Evolutionary conservation across 345 rosid genomes (phyloP).

Genomic region (Rhodomyrtus tomentosa): DNA sequence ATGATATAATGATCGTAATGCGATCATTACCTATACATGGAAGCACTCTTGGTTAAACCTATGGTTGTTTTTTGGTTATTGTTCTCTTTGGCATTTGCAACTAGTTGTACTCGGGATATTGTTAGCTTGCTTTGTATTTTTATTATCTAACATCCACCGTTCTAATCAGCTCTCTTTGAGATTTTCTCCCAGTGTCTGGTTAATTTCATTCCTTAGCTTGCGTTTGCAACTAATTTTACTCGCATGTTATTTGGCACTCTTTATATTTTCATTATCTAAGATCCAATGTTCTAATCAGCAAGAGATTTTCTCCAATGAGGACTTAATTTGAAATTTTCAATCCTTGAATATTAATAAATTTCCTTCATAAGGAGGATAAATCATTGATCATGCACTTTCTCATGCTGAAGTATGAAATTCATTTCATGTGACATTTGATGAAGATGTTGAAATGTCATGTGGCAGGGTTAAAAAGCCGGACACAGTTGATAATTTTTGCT

Average conservation of each 20-base stretch:
- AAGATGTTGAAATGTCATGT: background rate
- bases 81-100: background rate
- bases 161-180: background rate
- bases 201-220: background rate
- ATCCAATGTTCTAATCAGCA: background rate
- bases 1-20: background rate
- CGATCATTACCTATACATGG: background rate
- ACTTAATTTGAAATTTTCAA: background rate
- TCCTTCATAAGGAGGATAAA: background rate
- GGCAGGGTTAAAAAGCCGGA: constrained; percentile 67
- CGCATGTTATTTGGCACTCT: background rate
- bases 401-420: background rate
- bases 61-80: background rate
- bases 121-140: background rate
- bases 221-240: background rate
- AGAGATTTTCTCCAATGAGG: background rate
- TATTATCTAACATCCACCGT: background rate
- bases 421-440: background rate
- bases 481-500: constrained; percentile 29
- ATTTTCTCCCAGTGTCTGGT: background rate
- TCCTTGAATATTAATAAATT: background rate
- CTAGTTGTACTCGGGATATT: background rate
- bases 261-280: background rate
- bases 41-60: background rate
- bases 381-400: background rate